Conservation (phyloP, 345 rosid species). For the Citrus cavaleriei region DNA sequence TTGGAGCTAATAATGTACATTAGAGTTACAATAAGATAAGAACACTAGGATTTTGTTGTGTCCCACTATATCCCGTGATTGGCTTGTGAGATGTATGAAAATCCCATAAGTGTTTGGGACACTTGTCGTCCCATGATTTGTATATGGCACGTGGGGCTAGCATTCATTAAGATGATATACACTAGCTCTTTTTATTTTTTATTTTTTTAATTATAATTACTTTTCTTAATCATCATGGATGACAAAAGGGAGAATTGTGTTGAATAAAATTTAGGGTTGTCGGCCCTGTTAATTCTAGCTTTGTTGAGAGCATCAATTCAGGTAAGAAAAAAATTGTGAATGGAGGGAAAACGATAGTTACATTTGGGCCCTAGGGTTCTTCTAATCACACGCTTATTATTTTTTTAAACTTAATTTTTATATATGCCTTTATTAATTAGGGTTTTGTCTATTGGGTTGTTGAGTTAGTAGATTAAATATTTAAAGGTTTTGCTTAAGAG, state of each 20-base stretch:
- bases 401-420: neutral
- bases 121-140: slow-evolving; percentile 11
- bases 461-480: slow-evolving; percentile 11
- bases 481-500: slow-evolving; percentile 13
- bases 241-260: slow-evolving; percentile 6
- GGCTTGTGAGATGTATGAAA: slow-evolving; percentile 7
- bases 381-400: neutral
- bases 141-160: slow-evolving; percentile 26
- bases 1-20: slow-evolving; percentile 19
- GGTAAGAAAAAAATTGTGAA: slow-evolving; percentile 16
- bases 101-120: neutral
- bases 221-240: slow-evolving; percentile 1
- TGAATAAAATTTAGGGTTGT: slow-evolving; percentile 21
- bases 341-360: slow-evolving; percentile 23
- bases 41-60: slow-evolving; percentile 1
- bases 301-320: slow-evolving; percentile 27
- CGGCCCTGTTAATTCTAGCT: slow-evolving; percentile 16
- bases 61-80: slow-evolving; percentile 27
- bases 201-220: neutral
- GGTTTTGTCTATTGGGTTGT: neutral
- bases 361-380: slow-evolving; percentile 9
- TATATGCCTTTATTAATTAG: neutral
- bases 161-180: slow-evolving; percentile 3
- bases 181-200: neutral
- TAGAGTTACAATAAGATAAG: neutral